Evolutionary conservation across 306 rosid species (phyloP), one percentile per base, ranked within the genome.

Genomic region (Psophocarpus tetragonolobus): DNA sequence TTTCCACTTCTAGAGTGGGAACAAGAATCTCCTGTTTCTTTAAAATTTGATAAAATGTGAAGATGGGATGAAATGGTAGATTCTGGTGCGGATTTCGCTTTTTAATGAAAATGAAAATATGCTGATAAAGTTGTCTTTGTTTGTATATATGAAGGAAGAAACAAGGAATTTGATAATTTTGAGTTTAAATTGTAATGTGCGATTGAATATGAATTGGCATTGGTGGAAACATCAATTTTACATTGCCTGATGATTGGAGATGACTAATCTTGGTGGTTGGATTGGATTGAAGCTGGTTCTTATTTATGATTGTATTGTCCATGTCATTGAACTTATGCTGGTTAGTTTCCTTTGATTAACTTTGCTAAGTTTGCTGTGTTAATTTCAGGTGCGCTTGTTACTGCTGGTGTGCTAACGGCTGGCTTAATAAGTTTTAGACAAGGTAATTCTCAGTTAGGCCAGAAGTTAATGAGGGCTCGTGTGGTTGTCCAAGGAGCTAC

Each of bases 391-490:
- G 98, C 98, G 1, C 61, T 91, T 48, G 38, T 87, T 54, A 93
- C 98, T 39, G 97, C 98, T 17, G 97, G 97, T 4, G 97, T 93
- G 66, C 83, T 91, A 69, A 93, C 98, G 0, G 98, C 97, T 9
- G 97, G 98, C 71, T 84, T 93, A 48, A 86, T 93, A 53, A 93
- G 97, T 77, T 93, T 93, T 85, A 84, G 92, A 78, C 88, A 26
- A 84, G 98, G 98, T 14, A 93, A 93, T 81, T 93, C 98, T 71
- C 88, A 87, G 41, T 61, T 90, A 81, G 98, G 98, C 36, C 98
- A 93, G 92, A 79, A 79, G 86, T 84, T 93, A 76, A 93, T 93
- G 98, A 87, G 98, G 85, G 97, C 96, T 81, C 97, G 98, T 62
- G 98, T 93, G 71, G 93, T 90, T 44, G 93, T 77, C 50, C 98